phyloP scores from a whole-genome alignment of 768 basidiomycete species.

The Ephemerocybe angulata region DNA sequence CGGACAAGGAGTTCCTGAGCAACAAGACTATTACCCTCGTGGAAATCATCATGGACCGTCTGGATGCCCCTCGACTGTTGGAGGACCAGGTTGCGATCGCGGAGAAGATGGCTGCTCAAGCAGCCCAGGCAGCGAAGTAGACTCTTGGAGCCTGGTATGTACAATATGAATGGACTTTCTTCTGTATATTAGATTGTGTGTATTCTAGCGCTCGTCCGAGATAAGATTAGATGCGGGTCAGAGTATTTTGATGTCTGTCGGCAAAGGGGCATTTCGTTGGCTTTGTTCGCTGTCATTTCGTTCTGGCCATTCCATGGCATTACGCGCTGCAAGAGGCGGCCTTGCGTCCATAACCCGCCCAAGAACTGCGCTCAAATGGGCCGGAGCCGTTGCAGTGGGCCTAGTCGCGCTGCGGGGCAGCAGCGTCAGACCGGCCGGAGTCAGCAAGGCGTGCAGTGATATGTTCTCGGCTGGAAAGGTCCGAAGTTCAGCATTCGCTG shows the following conservation, averaged over 20 bases:
- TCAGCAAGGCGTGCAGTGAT: slow-evolving; percentile 1
- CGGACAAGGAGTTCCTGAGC: slow-evolving; percentile 54
- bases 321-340: slow-evolving; percentile 25
- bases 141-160: slow-evolving; percentile 9
- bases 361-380: slow-evolving; percentile 31
- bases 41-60: slow-evolving; percentile 71
- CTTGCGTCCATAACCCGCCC: slow-evolving; percentile 8
- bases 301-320: slow-evolving; percentile 23
- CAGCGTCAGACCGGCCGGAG: slow-evolving; percentile 25
- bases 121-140: neutral
- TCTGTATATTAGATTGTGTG: neutral
- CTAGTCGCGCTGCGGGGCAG: slow-evolving; percentile 36
- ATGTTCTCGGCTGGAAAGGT: slow-evolving; percentile 37
- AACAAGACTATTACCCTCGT: slow-evolving; percentile 74
- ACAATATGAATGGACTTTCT: neutral
- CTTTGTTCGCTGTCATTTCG: neutral
- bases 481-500: slow-evolving; percentile 23
- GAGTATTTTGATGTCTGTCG: slow-evolving; percentile 1
- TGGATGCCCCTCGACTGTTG: slow-evolving; percentile 69
- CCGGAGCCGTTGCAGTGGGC: slow-evolving; percentile 38
- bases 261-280: neutral
- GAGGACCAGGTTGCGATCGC: slow-evolving; percentile 53
- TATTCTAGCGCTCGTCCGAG: neutral
- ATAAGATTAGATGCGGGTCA: slow-evolving; percentile 13
- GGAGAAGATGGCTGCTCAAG: slow-evolving; percentile 26